Base-by-base conservation (phyloP, 2,329 filamentous ascomycete species). In the Gaeumannomyces tritici region DNA sequence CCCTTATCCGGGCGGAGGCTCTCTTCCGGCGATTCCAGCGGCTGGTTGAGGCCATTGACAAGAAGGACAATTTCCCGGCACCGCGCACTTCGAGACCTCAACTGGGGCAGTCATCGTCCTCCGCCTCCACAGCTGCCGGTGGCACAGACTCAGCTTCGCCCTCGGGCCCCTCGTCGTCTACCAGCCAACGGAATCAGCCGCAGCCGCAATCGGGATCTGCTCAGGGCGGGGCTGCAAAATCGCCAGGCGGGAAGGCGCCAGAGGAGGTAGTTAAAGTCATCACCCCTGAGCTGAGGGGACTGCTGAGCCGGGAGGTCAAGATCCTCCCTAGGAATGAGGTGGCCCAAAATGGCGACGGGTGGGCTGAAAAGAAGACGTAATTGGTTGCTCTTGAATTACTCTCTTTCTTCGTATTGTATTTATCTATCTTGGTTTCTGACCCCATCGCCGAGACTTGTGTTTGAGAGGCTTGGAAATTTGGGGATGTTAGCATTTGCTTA, bases 21-120 rank as follows among this genome's bases (percentile, higher is more conserved):
- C 84, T 99, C 3, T 99, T 96, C 79, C 86, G 85, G 65, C 87
- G 90, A 60, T 99, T 96, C 75, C 88, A 96, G 70, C 84, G 92
- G 57, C 88, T 91, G 1, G 89, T 99, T 13, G 91, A 98, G 70
- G 89, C 91, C 0, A 88, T 96, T 47, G 96, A 99, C 74, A 93
- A 95, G 77, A 96, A 95, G 74, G 82, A 88, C 61, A 92, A 90
- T 70, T 96, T 96, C 68, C 92, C 92, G 0, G 77, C 79, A 0
- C 85, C 82, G 63, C 71, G 76, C 70, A n/a, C 42, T 9, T n/a
- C 21, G 7, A 47, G 27, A n/a, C 42, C 42, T 18, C 42, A 51
- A 21, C 21, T 51, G 42, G 18, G 42, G 42, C 42, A 24, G 42
- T 51, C 42, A 11, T 61, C 69, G 21, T 42, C 68, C 21, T 62